Conservation (phyloP, 805 yeast genomes). For the Lipomyces chichibuensis region DNA sequence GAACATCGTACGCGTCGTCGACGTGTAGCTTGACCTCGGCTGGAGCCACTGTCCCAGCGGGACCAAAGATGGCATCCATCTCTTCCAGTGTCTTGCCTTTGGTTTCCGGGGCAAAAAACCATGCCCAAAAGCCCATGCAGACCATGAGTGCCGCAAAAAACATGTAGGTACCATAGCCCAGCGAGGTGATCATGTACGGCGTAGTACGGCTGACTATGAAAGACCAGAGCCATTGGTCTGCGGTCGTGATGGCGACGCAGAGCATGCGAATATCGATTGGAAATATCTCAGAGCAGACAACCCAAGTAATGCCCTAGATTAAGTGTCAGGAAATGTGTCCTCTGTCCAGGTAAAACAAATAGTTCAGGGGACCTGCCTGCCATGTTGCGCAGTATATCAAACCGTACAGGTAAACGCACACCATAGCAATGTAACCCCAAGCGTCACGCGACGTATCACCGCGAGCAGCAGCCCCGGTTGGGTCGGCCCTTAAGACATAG, state of each 20-base stretch:
- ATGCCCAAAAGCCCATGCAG: constrained; percentile 60
- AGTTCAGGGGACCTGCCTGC: no score
- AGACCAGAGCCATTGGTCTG: constrained; percentile 71
- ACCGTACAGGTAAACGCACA: constrained; percentile 1
- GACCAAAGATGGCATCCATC: constrained; percentile 65
- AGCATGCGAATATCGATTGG: constrained; percentile 70
- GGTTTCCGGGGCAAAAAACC: constrained; percentile 50
- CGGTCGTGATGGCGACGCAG: constrained; percentile 60
- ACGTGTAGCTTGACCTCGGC: not conserved
- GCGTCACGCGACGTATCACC: constrained; percentile 4
- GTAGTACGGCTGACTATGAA: constrained; percentile 48
- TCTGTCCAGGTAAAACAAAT: no score
- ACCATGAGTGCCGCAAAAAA: constrained; percentile 37
- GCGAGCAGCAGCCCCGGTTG: constrained; percentile 7
- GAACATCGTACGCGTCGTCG: not conserved
- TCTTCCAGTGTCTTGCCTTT: constrained; percentile 80
- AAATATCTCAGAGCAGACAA: constrained; percentile 65
- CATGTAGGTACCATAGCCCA: constrained; percentile 31
- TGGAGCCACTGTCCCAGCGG: not conserved
- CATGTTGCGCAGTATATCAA: not conserved
- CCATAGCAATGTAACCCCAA: not conserved
- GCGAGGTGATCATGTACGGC: constrained; percentile 47
- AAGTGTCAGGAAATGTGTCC: constrained; percentile 1
- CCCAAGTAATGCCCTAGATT: constrained; percentile 49
- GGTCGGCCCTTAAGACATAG: constrained; percentile 12